Base-by-base conservation (phyloP, 2,329 filamentous ascomycete species). In the Apiospora malaysiana region DNA sequence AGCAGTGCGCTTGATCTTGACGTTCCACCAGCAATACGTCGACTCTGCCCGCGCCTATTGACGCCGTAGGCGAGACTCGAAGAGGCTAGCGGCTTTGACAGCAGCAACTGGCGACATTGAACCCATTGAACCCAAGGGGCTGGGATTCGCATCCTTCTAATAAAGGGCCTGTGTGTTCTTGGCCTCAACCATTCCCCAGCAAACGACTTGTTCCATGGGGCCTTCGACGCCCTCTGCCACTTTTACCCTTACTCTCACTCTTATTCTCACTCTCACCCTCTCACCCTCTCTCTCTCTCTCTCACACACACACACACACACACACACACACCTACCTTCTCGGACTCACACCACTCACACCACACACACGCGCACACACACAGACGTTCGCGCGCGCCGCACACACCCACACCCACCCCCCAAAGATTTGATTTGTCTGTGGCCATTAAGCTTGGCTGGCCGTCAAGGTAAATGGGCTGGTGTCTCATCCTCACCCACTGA, bases 401-500 rank as follows among this genome's bases (percentile, higher is more conserved):
- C 51, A 1, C 51, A 21, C 25, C 10, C n/a, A 25, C 63, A 25
- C n/a, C 63, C 42, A 43, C 12, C 65, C 32, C 65, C 43, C 66
- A 32, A 45, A 68, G 25, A 68, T 37, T 68, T 47, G 66, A 68
- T 68, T 68, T 47, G 66, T 68, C 66, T 47, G 66, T 47, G 66
- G 43, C 7, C 66, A 14, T 45, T 68, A 47, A 68, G n/a, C 56
- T 63, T 63, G 56, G 27, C 32, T 63, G 27, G 32, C 56, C 56
- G 32, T 63, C 56, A 37, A 40, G 32, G 56, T 40, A 25, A 63
- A 40, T 40, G 56, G 56, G 56, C 32, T 40, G 56, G 56, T 63
- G 56, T 63, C 56, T 63, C 56, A 63, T 63, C 56, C 18, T 63
- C 56, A 12, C 56, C 56, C 32, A 63, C 56, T 63, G 56, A 40